Percentiles rank a stretch among this genome's conserved stretches.
Evolutionary conservation across 2,329 filamentous ascomycete genomes (phyloP).

Genomic region (Sclerotinia sclerotiorum): DNA sequence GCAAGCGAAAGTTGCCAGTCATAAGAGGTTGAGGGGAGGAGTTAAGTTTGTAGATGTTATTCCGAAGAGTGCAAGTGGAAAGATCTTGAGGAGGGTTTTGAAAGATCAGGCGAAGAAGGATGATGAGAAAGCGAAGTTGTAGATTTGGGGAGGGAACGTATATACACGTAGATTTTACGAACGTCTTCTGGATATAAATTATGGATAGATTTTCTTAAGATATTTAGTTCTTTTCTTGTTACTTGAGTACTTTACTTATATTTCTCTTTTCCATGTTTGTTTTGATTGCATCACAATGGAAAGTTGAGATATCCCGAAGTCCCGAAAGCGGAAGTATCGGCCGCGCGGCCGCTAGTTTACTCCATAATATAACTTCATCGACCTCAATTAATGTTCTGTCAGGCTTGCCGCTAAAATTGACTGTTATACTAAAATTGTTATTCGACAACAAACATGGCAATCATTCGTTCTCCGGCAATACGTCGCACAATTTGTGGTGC

Average conservation of each 20-base stretch:
- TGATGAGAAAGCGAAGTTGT: slow-evolving; percentile 28
- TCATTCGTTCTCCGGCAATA: slow-evolving; percentile 49
- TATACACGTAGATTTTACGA: neutral
- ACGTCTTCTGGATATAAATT: neutral
- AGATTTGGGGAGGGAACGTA: neutral
- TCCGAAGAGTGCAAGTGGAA: slow-evolving; percentile 64
- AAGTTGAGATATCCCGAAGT: neutral
- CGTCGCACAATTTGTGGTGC: slow-evolving; percentile 44
- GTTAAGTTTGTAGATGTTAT: slow-evolving; percentile 64
- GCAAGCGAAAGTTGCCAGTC: slow-evolving; percentile 56
- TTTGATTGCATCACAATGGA: neutral
- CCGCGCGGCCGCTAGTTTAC: slow-evolving; percentile 4
- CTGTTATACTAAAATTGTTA: neutral
- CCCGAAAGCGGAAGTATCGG: neutral
- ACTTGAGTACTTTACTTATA: neutral
- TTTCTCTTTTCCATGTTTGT: neutral
- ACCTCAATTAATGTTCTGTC: neutral
- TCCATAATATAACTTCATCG: neutral
- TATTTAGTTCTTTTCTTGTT: neutral
- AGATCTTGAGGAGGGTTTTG: slow-evolving; percentile 50
- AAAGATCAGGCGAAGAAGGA: slow-evolving; percentile 43
- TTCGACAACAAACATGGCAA: slow-evolving; percentile 47
- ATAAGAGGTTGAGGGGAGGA: slow-evolving; percentile 70
- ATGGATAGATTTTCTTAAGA: neutral
- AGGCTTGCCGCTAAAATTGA: neutral